These are phyloP conservation scores for Rehmannia glutinosa DNA, from an alignment of 257 asterid species.

Conservation along the genomic window DNA sequence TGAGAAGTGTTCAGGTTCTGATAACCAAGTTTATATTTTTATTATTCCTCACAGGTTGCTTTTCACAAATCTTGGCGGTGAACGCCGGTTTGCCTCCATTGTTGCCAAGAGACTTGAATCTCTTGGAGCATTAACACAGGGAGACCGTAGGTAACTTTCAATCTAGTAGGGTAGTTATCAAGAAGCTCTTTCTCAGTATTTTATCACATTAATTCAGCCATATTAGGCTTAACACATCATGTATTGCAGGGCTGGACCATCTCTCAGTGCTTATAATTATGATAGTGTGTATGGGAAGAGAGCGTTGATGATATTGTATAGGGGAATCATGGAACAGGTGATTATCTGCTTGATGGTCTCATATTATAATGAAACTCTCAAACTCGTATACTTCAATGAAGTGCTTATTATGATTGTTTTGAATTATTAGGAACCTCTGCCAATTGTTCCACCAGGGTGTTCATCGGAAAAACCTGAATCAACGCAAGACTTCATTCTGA, in stretches of 20 bases:
- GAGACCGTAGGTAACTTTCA: conserved; percentile 81
- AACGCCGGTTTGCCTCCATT: conserved; percentile 95
- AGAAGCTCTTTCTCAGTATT: conserved; percentile 4
- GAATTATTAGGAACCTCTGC: conserved; percentile 53
- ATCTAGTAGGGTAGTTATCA: neutral
- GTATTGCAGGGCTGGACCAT: conserved; percentile 91
- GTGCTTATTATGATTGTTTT: conserved; percentile 12
- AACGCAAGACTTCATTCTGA: conserved; percentile 58
- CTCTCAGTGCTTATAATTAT: conserved; percentile 93
- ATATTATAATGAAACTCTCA: neutral
- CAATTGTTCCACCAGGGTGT: conserved; percentile 87
- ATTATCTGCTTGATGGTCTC: conserved; percentile 18
- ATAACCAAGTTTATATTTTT: conserved; percentile 3
- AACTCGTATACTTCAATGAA: neutral
- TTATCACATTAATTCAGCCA: conserved; percentile 4
- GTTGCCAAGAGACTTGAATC: conserved; percentile 97
- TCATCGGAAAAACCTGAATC: conserved; percentile 69
- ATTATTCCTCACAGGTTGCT: conserved; percentile 50
- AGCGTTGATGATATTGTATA: conserved; percentile 73
- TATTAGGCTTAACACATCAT: conserved; percentile 10
- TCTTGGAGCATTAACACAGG: conserved; percentile 99
- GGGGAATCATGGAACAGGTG: conserved; percentile 89
- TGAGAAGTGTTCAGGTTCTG: conserved; percentile 13
- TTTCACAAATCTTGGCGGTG: conserved; percentile 98
- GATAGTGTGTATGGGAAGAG: conserved; percentile 89